A percentile compares a stretch with the other conserved stretches of the same genome.
Evolutionary conservation across 176 grass and related monocot genomes (phyloP).

Genomic region (Eragrostis curvula): DNA sequence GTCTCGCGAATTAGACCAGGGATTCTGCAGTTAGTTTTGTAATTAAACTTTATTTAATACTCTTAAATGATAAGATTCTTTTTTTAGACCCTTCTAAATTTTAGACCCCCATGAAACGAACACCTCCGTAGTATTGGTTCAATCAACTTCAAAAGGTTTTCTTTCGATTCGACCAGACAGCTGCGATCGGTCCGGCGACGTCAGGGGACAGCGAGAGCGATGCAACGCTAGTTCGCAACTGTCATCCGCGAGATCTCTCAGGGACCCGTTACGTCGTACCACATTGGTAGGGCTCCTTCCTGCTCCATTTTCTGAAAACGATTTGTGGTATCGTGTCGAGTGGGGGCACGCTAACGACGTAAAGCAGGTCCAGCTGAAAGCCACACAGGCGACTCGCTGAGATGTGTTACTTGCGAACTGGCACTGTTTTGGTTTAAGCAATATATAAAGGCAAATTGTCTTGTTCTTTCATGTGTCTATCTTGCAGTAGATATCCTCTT

Average conservation of each 20-base stretch:
- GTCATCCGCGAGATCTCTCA: background rate
- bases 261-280: background rate
- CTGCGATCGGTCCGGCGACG: background rate
- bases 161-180: background rate
- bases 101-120: too few relatives aligned
- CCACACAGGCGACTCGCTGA: background rate
- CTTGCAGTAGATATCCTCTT: background rate
- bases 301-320: background rate
- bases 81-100: too few relatives aligned
- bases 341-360: background rate
- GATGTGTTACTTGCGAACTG: background rate
- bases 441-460: background rate
- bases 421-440: background rate
- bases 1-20: too few relatives aligned
- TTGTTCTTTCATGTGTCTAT: background rate
- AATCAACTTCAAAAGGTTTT: constrained; percentile 5
- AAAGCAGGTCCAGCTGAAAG: background rate
- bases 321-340: background rate
- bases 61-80: too few relatives aligned
- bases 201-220: constrained; percentile 24
- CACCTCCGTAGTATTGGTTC: too few relatives aligned
- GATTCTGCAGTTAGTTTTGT: too few relatives aligned
- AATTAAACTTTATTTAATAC: too few relatives aligned
- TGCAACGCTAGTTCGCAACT: background rate
- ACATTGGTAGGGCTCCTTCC: background rate